Percentiles rank a stretch among this genome's conserved stretches.
Evolutionary conservation across 2,329 filamentous ascomycete genomes (phyloP).

Genomic region (Epichloe coenophiala): DNA sequence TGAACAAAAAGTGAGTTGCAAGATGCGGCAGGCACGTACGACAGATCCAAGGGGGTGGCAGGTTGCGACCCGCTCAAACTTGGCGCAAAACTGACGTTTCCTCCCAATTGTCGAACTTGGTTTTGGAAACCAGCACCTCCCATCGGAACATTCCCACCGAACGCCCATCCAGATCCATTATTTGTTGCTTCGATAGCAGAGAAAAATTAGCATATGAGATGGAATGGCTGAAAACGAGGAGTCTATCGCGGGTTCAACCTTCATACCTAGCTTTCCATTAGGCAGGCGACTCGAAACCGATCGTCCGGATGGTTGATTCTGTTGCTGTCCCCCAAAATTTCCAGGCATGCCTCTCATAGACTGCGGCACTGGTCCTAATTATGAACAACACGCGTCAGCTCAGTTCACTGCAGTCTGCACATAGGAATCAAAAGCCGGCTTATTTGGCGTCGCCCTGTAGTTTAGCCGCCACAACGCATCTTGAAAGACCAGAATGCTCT

Average conservation of each 20-base stretch:
- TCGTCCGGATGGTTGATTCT: constrained; percentile 39
- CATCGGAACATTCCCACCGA: constrained; percentile 49
- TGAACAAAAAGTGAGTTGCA: constrained; percentile 2
- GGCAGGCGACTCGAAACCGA: constrained; percentile 46
- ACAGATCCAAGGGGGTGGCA: constrained; percentile 47
- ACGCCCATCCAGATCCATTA: constrained; percentile 46
- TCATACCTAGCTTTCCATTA: constrained; percentile 49
- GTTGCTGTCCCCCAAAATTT: constrained; percentile 47
- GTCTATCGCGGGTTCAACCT: neutral
- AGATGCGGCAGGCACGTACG: constrained; percentile 36
- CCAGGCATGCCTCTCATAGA: constrained; percentile 47
- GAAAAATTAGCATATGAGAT: neutral
- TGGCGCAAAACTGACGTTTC: constrained; percentile 53
- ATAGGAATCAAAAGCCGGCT: neutral
- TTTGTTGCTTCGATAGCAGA: constrained; percentile 24
- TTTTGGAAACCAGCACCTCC: constrained; percentile 40
- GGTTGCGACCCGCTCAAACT: constrained; percentile 50
- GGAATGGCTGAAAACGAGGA: too few species aligned
- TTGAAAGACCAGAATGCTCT: neutral
- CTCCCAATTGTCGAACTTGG: constrained; percentile 38
- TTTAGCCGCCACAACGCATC: neutral
- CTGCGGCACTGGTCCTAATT: constrained; percentile 45
- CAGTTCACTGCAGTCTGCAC: neutral
- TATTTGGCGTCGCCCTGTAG: neutral
- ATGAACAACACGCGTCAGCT: constrained; percentile 16